These are phyloP conservation scores for Aspergillus wentii DNA, from an alignment of 495 filamentous ascomycete species.

Conservation along the genomic window DNA sequence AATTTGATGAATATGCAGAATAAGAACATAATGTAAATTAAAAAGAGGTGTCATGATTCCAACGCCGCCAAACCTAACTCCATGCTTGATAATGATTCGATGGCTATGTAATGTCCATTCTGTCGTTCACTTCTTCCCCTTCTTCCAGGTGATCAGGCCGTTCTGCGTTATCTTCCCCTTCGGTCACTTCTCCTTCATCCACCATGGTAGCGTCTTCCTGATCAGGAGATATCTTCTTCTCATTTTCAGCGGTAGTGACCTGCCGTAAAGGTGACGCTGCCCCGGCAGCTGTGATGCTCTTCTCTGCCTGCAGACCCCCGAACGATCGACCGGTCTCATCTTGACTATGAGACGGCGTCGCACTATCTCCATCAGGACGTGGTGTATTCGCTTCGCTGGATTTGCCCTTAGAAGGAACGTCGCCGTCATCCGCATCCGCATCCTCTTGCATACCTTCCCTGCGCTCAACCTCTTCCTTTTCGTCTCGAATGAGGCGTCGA, in stretches of 20 bases:
- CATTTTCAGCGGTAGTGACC: slow-evolving; percentile 24
- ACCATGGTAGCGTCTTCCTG: slow-evolving; percentile 52
- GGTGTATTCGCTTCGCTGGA: slow-evolving; percentile 61
- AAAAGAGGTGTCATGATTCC: slow-evolving; percentile 11
- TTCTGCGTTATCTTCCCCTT: slow-evolving; percentile 34
- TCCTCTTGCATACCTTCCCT: slow-evolving; percentile 73
- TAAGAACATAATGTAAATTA: slow-evolving; percentile 16
- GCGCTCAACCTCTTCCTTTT: slow-evolving; percentile 82
- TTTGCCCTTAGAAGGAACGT: slow-evolving; percentile 46
- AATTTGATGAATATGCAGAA: slow-evolving; percentile 6
- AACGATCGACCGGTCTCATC: slow-evolving; percentile 35
- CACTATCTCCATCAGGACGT: slow-evolving; percentile 48
- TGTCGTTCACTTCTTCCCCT: slow-evolving; percentile 51
- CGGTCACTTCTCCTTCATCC: slow-evolving; percentile 61
- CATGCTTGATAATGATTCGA: slow-evolving; percentile 23
- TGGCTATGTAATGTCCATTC: slow-evolving; percentile 63
- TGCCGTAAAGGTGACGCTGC: slow-evolving; percentile 39
- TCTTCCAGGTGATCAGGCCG: slow-evolving; percentile 39
- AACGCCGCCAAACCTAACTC: slow-evolving; percentile 29
- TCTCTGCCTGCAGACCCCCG: slow-evolving; percentile 31
- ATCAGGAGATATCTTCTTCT: slow-evolving; percentile 27
- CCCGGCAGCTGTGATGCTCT: slow-evolving; percentile 16
- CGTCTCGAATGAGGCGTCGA: slow-evolving; percentile 80
- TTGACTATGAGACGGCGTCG: slow-evolving; percentile 46
- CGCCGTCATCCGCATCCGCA: slow-evolving; percentile 71